These are phyloP conservation scores for button mushroom (Agaricus bisporus) DNA, from an alignment of 768 basidiomycete species.

Conservation along the genomic window DNA sequence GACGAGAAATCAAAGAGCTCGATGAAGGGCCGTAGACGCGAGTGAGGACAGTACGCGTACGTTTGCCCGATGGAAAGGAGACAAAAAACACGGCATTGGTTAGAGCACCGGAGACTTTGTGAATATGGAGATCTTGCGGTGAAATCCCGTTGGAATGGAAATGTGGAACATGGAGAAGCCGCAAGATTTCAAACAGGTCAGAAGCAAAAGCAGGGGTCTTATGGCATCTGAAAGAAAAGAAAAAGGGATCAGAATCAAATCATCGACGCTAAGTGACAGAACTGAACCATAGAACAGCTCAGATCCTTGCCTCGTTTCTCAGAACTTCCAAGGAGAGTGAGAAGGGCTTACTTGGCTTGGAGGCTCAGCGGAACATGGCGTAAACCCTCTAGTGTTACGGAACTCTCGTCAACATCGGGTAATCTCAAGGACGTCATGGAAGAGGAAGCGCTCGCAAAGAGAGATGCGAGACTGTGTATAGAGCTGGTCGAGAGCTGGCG, in stretches of 20 bases:
- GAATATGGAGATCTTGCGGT: constrained; percentile 49
- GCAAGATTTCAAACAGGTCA: constrained; percentile 50
- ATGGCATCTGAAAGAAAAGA: constrained; percentile 47
- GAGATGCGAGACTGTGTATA: constrained; percentile 25
- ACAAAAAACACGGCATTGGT: constrained; percentile 98
- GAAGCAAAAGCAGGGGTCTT: constrained; percentile 50
- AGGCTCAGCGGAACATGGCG: constrained; percentile 49
- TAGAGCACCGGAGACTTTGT: constrained; percentile 84
- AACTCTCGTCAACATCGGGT: constrained; percentile 31
- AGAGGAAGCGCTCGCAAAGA: constrained; percentile 24
- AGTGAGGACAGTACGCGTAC: constrained; percentile 66
- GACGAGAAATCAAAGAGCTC: constrained; percentile 79
- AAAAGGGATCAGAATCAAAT: constrained; percentile 15
- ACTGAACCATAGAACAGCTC: constrained; percentile 24
- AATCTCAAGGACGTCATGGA: constrained; percentile 28
- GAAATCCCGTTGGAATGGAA: constrained; percentile 49
- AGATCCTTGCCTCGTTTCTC: constrained; percentile 17
- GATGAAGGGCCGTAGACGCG: constrained; percentile 92
- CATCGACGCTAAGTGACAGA: constrained; percentile 18
- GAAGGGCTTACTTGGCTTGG: constrained; percentile 61
- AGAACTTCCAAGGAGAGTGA: constrained; percentile 27
- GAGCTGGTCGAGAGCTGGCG: constrained; percentile 28
- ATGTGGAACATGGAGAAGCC: constrained; percentile 45
- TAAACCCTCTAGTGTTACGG: constrained; percentile 52
- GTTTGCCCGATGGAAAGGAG: constrained; percentile 52